Evolutionary conservation across 176 grass and related monocot genomes (phyloP), one percentile per base, ranked within the genome.

Genomic region (Saccharum officinarum): DNA sequence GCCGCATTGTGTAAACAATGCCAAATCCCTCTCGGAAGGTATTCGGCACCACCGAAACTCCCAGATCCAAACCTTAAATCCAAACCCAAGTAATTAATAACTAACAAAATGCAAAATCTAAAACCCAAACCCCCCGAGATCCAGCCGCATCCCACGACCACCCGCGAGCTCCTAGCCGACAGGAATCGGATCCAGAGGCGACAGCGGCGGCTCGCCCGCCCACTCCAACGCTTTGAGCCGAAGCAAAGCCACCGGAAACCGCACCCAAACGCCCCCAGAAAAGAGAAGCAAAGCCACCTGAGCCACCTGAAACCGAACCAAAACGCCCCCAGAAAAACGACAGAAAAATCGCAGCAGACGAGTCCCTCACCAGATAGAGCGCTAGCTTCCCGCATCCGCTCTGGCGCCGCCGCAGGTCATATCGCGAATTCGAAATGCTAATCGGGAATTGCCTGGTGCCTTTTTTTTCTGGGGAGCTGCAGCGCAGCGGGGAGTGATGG

Each of bases 61-160:
- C 22, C 57, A 79, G 87, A 87, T 89, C 83, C 86, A 69, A 45
- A 85, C 68, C 59, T 31, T 65, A 91, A 89, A 85, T 67, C 67
- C 75, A 26, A 79, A 45, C 42, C 59, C 71, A 28, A 39, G 64
- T 16, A 62, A 69, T 34, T 16, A 62, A 69, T 34, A 36, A 10
- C 76, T 88, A 92, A 73, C 62, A 61, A 49, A 73, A 68, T 79
- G 54, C 62, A 69, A 22, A 62, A 77, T 40, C 34, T 6, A 80
- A 89, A 90, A 73, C 68, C 60, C 75, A 73, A 57, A 82, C 45
- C 68, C 22, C 77, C 30, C 64, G 82, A 95, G 95, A 92, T 95
- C 91, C 87, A 89, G 75, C 65, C 67, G 75, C 78, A 49, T 72
- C 75, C 81, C n/a, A 66, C 79, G 65, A 84, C 63, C 71, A 79